Percentiles rank a stretch among this genome's conserved stretches.
Evolutionary conservation across 305 asterid species (phyloP).

Genomic region (Plantago lanceolata): DNA sequence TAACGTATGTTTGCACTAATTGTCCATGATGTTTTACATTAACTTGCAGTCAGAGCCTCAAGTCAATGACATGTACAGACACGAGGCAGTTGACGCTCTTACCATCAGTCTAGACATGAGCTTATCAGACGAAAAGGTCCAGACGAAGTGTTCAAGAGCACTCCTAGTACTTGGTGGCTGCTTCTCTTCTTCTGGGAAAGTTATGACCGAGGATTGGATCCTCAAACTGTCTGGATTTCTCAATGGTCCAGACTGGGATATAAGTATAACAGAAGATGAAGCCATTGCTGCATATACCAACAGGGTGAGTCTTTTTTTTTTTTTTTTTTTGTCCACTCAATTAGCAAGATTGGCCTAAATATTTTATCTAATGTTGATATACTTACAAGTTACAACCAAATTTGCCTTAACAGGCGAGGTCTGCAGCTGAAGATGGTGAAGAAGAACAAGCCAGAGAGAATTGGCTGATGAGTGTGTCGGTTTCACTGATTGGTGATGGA

Average conservation of each 20-base stretch:
- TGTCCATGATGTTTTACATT: conserved; percentile 14
- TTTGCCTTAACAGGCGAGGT: conserved; percentile 20
- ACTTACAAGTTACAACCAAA: background rate
- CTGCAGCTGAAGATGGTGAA: conserved; percentile 34
- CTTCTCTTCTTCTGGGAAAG: conserved; percentile 65
- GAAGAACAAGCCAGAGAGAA: conserved; percentile 55
- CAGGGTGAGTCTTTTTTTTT: conserved; percentile 33
- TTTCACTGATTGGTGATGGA: conserved; percentile 56
- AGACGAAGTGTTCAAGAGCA: conserved; percentile 54
- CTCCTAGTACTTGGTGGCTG: conserved; percentile 72
- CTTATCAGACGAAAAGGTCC: conserved; percentile 38
- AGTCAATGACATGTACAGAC: conserved; percentile 32
- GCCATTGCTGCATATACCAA: conserved; percentile 27
- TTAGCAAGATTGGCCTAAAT: background rate
- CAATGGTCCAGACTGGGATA: conserved; percentile 49
- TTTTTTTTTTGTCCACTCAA: too few relatives aligned
- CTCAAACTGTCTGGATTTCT: conserved; percentile 66
- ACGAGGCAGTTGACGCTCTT: conserved; percentile 61
- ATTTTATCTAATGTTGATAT: too few relatives aligned
- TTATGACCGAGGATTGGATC: conserved; percentile 86
- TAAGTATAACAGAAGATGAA: conserved; percentile 34
- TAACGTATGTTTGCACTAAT: too few relatives aligned
- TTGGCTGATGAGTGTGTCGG: conserved; percentile 54
- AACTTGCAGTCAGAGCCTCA: conserved; percentile 46
- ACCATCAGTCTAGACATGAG: conserved; percentile 47